These are phyloP conservation scores for Lachancea kluyveri DNA, from an alignment of 805 yeast species.

Conservation along the genomic window DNA sequence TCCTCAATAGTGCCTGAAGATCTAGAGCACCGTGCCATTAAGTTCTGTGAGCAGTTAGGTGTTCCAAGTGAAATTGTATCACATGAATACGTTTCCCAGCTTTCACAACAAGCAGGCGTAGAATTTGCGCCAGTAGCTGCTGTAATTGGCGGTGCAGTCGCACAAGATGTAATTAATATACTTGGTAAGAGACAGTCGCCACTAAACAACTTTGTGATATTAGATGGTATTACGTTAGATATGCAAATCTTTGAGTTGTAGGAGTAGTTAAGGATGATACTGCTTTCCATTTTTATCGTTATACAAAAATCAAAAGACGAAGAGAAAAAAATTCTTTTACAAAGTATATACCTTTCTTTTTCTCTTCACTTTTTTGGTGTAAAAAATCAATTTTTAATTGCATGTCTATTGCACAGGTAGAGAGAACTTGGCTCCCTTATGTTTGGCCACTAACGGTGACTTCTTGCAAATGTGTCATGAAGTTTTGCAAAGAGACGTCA, in stretches of 20 bases:
- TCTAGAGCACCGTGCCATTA: slow-evolving; percentile 27
- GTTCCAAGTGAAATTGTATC: slow-evolving; percentile 43
- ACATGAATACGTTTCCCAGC: slow-evolving; percentile 31
- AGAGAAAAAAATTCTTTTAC: neutral
- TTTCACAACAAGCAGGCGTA: slow-evolving; percentile 44
- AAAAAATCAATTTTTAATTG: neutral
- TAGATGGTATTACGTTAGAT: slow-evolving; percentile 65
- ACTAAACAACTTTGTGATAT: slow-evolving; percentile 68
- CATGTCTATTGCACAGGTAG: slow-evolving; percentile 1
- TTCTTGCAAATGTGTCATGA: slow-evolving; percentile 91
- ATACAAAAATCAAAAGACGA: slow-evolving; percentile 1
- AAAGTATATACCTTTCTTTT: neutral
- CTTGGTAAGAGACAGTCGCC: slow-evolving; percentile 74
- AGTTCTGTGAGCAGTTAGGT: slow-evolving; percentile 35
- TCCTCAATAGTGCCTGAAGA: slow-evolving; percentile 19
- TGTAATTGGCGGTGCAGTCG: slow-evolving; percentile 79
- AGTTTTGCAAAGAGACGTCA: slow-evolving; percentile 90
- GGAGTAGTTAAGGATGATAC: no score
- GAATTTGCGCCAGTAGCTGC: slow-evolving; percentile 84
- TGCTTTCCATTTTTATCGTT: no score
- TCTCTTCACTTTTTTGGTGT: neutral
- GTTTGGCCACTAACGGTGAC: slow-evolving; percentile 61
- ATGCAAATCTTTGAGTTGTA: slow-evolving; percentile 64
- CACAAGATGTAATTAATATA: slow-evolving; percentile 85
- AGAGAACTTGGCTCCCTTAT: slow-evolving; percentile 12